A percentile compares a stretch with the other conserved stretches of the same genome.
phyloP scores from a whole-genome alignment of 352 stramenopile genomes.

The Plasmopara halstedii region DNA sequence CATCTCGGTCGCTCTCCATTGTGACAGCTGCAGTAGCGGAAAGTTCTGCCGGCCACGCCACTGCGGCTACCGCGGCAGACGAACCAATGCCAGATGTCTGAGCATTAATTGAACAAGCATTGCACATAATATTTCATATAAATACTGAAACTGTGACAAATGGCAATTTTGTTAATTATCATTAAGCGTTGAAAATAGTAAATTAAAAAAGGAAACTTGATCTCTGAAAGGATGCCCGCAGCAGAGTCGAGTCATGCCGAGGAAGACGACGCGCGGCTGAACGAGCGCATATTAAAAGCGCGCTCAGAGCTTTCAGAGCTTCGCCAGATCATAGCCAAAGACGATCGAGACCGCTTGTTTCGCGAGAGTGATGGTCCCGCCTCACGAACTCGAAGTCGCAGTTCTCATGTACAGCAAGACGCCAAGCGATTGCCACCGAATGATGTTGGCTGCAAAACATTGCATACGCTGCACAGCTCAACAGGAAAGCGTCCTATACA shows the following conservation, averaged over 20 bases:
- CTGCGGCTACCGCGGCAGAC: slow-evolving; percentile 12
- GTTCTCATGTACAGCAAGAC: slow-evolving; percentile 4
- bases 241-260: slow-evolving; percentile 17
- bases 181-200: too few relatives aligned
- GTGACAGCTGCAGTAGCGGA: slow-evolving; percentile 30
- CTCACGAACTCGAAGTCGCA: slow-evolving; percentile 22
- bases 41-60: slow-evolving; percentile 13
- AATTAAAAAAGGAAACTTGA: not conserved
- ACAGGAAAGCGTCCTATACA: slow-evolving; percentile 42
- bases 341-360: slow-evolving; percentile 15
- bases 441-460: slow-evolving; percentile 25
- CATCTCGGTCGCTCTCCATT: slow-evolving; percentile 29
- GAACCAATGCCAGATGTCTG: slow-evolving; percentile 32
- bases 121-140: not conserved
- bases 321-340: slow-evolving; percentile 38
- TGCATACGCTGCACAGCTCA: slow-evolving; percentile 23
- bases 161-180: not conserved
- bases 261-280: slow-evolving; percentile 40
- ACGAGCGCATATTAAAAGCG: slow-evolving; percentile 49
- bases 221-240: slow-evolving; percentile 16
- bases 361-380: slow-evolving; percentile 21
- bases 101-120: slow-evolving; percentile 12
- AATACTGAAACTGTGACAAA: not conserved
- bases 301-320: slow-evolving; percentile 44
- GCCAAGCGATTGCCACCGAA: slow-evolving; percentile 3